Evolutionary conservation across 495 filamentous ascomycete genomes (phyloP).

Genomic region (Rhizodiscina lignyota): DNA sequence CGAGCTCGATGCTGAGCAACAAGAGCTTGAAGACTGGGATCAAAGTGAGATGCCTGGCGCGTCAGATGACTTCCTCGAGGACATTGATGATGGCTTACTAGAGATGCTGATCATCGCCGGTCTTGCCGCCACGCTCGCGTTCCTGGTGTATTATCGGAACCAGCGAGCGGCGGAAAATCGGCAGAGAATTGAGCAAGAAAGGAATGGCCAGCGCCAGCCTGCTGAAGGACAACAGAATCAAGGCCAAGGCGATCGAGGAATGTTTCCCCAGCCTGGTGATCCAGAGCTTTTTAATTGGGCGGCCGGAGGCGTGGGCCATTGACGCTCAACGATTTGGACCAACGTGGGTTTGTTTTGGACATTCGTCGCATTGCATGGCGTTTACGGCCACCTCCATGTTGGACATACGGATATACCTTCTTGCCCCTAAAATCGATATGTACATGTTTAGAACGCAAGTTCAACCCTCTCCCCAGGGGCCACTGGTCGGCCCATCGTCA

Average conservation of each 20-base stretch:
- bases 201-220: constrained; percentile 5
- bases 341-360: too few species aligned
- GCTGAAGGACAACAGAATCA: constrained; percentile 12
- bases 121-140: constrained; percentile 54
- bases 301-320: constrained; percentile 64
- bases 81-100: constrained; percentile 58
- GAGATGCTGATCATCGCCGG: constrained; percentile 76
- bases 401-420: too few species aligned
- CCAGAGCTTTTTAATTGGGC: constrained; percentile 59
- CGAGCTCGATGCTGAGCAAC: constrained; percentile 38
- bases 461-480: background rate
- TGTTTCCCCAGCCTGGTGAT: constrained; percentile 58
- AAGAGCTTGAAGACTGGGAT: constrained; percentile 34
- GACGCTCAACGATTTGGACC: too few species aligned
- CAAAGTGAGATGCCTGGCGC: constrained; percentile 22
- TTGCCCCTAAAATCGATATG: too few species aligned
- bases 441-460: too few species aligned
- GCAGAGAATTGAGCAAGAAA: constrained; percentile 24
- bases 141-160: constrained; percentile 70
- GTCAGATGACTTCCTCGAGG: constrained; percentile 6
- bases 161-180: constrained; percentile 35
- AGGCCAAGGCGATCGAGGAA: constrained; percentile 34
- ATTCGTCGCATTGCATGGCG: too few species aligned
- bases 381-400: too few species aligned
- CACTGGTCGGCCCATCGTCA: background rate